Percentiles rank a stretch among this genome's conserved stretches.
Evolutionary conservation across 2,329 filamentous ascomycete species (phyloP).

Genomic region (Colletotrichum truncatum): DNA sequence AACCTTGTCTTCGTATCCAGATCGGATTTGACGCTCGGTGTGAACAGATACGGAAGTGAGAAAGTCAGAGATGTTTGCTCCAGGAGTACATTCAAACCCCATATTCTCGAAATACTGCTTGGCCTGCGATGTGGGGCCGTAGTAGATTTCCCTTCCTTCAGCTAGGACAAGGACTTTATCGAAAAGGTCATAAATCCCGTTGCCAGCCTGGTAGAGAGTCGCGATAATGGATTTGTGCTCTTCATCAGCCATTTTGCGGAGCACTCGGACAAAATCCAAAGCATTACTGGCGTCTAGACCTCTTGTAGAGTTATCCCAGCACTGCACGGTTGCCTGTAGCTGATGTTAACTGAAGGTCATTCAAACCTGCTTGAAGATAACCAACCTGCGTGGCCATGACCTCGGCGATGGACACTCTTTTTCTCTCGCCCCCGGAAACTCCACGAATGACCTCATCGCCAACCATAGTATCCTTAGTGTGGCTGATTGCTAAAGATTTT

Average conservation of each 20-base stretch:
- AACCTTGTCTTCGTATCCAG: constrained; percentile 70
- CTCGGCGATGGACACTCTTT: constrained; percentile 80
- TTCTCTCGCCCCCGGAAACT: constrained; percentile 72
- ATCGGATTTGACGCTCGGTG: constrained; percentile 73
- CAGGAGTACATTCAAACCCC: constrained; percentile 72
- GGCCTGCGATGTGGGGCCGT: constrained; percentile 68
- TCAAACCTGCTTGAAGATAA: constrained; percentile 18
- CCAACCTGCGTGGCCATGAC: constrained; percentile 52
- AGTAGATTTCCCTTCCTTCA: constrained; percentile 81
- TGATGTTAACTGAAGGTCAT: constrained; percentile 10
- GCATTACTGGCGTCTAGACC: constrained; percentile 79
- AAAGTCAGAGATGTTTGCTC: constrained; percentile 76
- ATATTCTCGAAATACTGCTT: constrained; percentile 72
- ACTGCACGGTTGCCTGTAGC: constrained; percentile 61
- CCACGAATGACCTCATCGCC: constrained; percentile 73
- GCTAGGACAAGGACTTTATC: constrained; percentile 80
- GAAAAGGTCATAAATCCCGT: constrained; percentile 75
- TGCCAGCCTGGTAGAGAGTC: constrained; percentile 77
- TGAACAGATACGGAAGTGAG: constrained; percentile 78
- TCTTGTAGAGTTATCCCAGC: constrained; percentile 79
- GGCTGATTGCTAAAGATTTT: constrained; percentile 73
- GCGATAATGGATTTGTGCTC: constrained; percentile 69
- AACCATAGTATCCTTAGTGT: constrained; percentile 73
- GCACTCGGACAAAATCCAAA: constrained; percentile 73
- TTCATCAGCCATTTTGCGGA: constrained; percentile 73